Evolutionary conservation across 805 yeast genomes (phyloP).

Genomic region (Ascoidea rubescens): DNA sequence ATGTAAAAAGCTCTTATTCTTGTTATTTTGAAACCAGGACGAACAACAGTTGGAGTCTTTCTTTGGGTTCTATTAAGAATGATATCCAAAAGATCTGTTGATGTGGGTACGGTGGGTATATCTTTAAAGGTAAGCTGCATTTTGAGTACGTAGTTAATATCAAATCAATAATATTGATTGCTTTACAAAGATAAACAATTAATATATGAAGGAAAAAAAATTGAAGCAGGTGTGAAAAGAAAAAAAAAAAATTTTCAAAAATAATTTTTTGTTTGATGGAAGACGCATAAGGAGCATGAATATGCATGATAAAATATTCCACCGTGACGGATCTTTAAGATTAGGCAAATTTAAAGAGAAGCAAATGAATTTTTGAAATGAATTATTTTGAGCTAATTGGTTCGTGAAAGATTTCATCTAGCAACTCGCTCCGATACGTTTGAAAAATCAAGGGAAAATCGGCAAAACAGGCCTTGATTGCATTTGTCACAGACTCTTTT

Average conservation of each 20-base stretch:
- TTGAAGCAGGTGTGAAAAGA: not conserved
- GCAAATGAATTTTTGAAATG: too few relatives aligned
- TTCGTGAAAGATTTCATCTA: too few relatives aligned
- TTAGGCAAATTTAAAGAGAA: too few relatives aligned
- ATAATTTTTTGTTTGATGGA: not conserved
- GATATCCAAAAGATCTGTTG: constrained; percentile 90
- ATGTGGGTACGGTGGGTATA: constrained; percentile 85
- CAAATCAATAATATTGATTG: not conserved
- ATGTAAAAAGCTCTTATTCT: constrained; percentile 95
- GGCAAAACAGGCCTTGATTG: not conserved
- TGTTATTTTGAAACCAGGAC: constrained; percentile 91
- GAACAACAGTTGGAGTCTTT: constrained; percentile 97
- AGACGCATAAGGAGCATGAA: too few relatives aligned
- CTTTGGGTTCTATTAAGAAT: constrained; percentile 96
- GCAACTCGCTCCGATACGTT: too few relatives aligned
- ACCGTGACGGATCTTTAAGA: not conserved
- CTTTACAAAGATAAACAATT: too few relatives aligned
- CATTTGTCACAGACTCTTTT: not conserved
- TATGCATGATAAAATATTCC: too few relatives aligned
- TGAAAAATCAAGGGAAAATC: too few relatives aligned
- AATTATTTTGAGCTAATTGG: too few relatives aligned
- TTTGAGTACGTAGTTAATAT: constrained; percentile 6
- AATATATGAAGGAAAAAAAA: not conserved
- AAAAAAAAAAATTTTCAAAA: too few relatives aligned
- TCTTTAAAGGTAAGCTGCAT: constrained; percentile 99